Evolutionary conservation across 192 early-diverging fungal genomes (phyloP).

Genomic region (Mortierella alpina): DNA sequence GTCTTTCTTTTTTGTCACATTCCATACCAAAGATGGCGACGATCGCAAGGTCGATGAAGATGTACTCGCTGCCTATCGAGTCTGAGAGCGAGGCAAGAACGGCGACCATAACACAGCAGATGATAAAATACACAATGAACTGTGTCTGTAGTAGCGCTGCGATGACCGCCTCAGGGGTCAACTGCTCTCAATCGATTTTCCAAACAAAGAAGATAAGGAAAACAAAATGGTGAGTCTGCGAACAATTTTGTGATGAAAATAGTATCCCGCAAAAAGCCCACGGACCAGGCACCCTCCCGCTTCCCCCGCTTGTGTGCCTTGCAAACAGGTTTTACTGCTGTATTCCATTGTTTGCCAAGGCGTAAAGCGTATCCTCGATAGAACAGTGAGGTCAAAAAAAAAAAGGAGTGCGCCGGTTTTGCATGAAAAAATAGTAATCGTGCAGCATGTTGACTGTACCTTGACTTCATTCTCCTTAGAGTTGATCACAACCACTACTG

Average conservation of each 20-base stretch:
- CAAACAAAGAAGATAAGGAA: neutral
- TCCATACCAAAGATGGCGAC: constrained; percentile 76
- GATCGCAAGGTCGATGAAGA: constrained; percentile 72
- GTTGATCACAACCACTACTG: constrained; percentile 70
- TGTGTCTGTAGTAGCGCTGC: constrained; percentile 61
- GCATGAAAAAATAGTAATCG: constrained; percentile 15
- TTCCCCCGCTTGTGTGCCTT: neutral
- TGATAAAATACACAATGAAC: constrained; percentile 66
- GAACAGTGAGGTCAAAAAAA: neutral
- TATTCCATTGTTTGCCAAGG: no score
- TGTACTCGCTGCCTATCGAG: constrained; percentile 60
- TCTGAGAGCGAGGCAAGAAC: constrained; percentile 58
- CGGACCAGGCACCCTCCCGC: neutral
- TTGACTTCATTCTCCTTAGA: constrained; percentile 67
- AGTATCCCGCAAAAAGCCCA: no score
- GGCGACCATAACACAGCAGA: constrained; percentile 46
- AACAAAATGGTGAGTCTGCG: no score
- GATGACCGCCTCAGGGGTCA: constrained; percentile 63
- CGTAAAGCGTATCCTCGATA: no score
- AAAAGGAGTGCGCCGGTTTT: neutral
- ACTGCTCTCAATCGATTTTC: constrained; percentile 31
- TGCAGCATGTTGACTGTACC: constrained; percentile 31
- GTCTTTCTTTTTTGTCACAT: neutral
- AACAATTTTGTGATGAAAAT: no score
- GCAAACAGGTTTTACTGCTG: no score